Percentiles rank a stretch among this genome's conserved stretches.
These are phyloP conservation scores for Huntiella abstrusa DNA, from an alignment of 2,329 filamentous ascomycete genomes.

Conservation along the genomic window DNA sequence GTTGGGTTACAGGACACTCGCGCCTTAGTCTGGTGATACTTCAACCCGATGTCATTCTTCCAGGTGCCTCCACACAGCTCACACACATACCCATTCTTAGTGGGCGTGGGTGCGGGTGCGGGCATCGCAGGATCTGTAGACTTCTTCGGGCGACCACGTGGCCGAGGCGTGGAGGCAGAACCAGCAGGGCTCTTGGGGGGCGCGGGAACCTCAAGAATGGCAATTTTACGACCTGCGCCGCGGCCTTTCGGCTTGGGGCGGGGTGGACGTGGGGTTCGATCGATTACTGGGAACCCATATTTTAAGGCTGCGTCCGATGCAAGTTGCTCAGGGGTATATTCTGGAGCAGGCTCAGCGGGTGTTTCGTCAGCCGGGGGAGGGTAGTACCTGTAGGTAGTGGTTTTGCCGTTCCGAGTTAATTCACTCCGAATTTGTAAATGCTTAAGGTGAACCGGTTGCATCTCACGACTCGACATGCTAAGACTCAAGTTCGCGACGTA, in stretches of 20 bases:
- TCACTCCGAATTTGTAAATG: constrained; percentile 20
- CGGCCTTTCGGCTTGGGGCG: not conserved
- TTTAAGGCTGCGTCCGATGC: constrained; percentile 2
- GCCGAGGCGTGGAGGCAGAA: not conserved
- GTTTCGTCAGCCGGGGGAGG: not conserved
- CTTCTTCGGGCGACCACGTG: not conserved
- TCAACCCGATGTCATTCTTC: constrained; percentile 39
- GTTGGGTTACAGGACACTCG: constrained; percentile 33
- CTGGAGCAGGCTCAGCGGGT: no score
- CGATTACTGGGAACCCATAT: constrained; percentile 8
- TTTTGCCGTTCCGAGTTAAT: constrained; percentile 11
- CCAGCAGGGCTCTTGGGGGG: not conserved
- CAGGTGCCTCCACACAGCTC: constrained; percentile 33
- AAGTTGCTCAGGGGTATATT: not conserved
- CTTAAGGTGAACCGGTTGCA: constrained; percentile 23
- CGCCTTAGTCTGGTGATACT: constrained; percentile 39
- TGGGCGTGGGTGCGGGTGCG: not conserved
- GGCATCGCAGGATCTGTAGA: no score
- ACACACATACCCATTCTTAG: constrained; percentile 18
- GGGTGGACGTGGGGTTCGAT: not conserved
- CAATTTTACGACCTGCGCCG: no score
- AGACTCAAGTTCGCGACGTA: constrained; percentile 16
- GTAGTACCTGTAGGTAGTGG: constrained; percentile 12
- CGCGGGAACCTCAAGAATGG: no score
- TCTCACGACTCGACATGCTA: constrained; percentile 16